These are phyloP conservation scores for Boletellus deceptivus DNA, from an alignment of 1,284 basidiomycete genomes.

Conservation along the genomic window DNA sequence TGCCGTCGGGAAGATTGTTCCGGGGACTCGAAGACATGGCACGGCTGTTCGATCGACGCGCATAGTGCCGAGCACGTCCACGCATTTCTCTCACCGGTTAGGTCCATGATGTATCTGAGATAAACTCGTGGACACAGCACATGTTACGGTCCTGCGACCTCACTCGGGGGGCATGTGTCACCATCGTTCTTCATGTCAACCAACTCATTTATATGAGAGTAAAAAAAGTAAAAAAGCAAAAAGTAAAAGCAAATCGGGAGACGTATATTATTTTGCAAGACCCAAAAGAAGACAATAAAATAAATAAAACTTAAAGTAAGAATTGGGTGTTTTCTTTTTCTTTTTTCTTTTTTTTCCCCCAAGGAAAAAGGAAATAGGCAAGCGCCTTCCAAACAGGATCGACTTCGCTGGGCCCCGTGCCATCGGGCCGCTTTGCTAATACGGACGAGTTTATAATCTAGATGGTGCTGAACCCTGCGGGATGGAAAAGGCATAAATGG, in stretches of 20 bases:
- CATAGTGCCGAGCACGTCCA: slow-evolving; percentile 9
- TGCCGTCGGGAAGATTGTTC: no score
- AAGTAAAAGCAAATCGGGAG: slow-evolving; percentile 1
- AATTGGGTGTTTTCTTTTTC: no score
- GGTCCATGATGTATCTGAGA: slow-evolving; percentile 22
- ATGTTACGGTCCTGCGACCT: slow-evolving; percentile 27
- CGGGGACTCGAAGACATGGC: slow-evolving; percentile 11
- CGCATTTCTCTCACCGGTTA: slow-evolving; percentile 16
- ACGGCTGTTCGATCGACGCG: slow-evolving; percentile 25
- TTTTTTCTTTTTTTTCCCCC: no score
- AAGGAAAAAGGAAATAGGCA: slow-evolving; percentile 23
- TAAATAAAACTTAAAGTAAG: neutral
- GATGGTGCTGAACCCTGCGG: slow-evolving; percentile 12
- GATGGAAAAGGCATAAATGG: slow-evolving; percentile 17
- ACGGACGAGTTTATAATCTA: slow-evolving; percentile 16
- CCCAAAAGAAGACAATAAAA: neutral
- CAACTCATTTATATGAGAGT: no score
- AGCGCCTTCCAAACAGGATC: slow-evolving; percentile 23
- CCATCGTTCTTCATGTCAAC: neutral
- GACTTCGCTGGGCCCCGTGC: slow-evolving; percentile 13
- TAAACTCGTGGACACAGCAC: slow-evolving; percentile 32
- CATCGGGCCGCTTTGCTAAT: slow-evolving; percentile 9
- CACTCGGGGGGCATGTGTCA: slow-evolving; percentile 26
- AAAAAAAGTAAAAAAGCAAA: slow-evolving; percentile 6
- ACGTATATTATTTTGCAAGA: neutral